Conservation (phyloP, 176 grass and related monocot species). For the Typha latifolia region DNA sequence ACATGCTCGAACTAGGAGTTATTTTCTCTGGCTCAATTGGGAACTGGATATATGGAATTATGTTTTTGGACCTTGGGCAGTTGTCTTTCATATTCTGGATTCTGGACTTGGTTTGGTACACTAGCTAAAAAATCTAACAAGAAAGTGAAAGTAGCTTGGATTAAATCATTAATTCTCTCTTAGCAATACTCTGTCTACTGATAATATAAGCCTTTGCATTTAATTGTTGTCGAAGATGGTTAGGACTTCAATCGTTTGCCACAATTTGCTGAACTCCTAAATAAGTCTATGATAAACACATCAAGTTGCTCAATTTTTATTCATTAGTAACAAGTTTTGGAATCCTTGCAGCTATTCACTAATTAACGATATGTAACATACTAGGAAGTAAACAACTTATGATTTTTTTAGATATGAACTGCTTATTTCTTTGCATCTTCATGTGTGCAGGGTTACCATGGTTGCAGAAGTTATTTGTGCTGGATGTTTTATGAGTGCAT, state of each 20-base stretch:
- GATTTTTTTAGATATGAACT: not conserved
- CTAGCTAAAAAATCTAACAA: not conserved
- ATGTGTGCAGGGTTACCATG: conserved; percentile 51
- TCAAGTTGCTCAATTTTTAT: not conserved
- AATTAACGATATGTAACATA: no score
- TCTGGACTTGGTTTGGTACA: no score
- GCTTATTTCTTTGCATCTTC: conserved; percentile 11
- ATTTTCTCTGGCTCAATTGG: no score
- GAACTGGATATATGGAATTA: no score
- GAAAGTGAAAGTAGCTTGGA: not conserved
- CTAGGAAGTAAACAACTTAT: not conserved
- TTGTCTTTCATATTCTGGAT: no score
- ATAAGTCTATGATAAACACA: not conserved
- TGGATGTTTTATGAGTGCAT: conserved; percentile 91
- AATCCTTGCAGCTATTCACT: no score
- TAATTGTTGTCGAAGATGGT: not conserved
- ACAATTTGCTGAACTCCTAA: not conserved
- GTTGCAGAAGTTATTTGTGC: conserved; percentile 65
- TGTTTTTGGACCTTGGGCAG: no score
- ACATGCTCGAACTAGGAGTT: no score
- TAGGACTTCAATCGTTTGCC: not conserved
- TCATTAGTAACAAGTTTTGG: no score
- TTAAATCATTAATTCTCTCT: not conserved
- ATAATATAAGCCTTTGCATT: not conserved
- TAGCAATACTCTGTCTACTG: not conserved